Evolutionary conservation across 1,284 basidiomycete genomes (phyloP), one percentile per base, ranked within the genome.

Genomic region (Malassezia caprae): DNA sequence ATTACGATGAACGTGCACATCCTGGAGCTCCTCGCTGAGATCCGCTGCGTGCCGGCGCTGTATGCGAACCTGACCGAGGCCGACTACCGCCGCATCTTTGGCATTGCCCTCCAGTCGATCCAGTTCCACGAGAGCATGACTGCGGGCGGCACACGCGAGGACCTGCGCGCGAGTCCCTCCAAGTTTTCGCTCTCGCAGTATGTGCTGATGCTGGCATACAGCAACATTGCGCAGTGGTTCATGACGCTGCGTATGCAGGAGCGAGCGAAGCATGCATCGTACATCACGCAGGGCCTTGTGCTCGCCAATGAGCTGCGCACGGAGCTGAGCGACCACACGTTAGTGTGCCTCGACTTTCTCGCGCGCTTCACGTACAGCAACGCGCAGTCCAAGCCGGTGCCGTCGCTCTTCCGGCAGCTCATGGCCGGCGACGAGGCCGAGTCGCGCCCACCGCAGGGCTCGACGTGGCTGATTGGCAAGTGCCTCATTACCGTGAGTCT

Each of bases 331-430:
- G 89, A 89, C 63, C 85, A 87, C 43, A 90, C 90, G 0, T 89
- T 96, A 75, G 91, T 96, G 21, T 94, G 90, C 73, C 93, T 98
- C 69, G 94, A 99, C 76, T 98, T 93, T 87, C 80, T 99, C 7
- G 87, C 90, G 17, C 82, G 94, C 15, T 96, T 94, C 73, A 87
- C 93, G 0, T 96, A 93, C 69, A 88, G 86, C 21, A 91, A 87
- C 64, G 90, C 90, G 12, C 90, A 96, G 69, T 88, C 93, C 0
- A 83, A 88, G 47, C 90, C 91, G 0, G 83, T 87, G 1, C 81
- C 80, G 37, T 90, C 88, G 1, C 81, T 86, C 59, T 80, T 96
- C 56, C 83, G 81, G 64, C 85, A 90, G 41, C 72, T 79, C 58
- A 76, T 81, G 54, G 61, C 64, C 17, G 59, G 49, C 30, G 68